Conservation (phyloP, 257 asterid genomes). For the Capsicum chinense region DNA sequence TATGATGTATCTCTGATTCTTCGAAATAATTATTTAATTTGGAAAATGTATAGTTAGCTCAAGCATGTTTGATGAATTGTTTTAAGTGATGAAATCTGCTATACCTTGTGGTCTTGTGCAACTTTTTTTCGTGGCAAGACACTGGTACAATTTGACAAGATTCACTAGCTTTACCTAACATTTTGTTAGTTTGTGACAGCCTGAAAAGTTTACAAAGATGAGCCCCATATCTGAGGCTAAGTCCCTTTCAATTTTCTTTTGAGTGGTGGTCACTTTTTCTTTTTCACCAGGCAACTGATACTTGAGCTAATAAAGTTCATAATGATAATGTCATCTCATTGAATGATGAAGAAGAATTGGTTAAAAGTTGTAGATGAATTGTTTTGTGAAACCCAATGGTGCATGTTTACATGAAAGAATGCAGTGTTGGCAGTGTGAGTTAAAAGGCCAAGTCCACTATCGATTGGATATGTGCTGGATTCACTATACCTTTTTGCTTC, state of each 20-base stretch:
- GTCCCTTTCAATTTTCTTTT: not conserved
- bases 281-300: slow-evolving; percentile 6
- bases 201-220: slow-evolving; percentile 14
- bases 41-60: slow-evolving; percentile 15
- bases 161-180: slow-evolving; percentile 1
- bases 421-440: slow-evolving; percentile 25
- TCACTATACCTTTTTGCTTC: no score
- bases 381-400: not conserved
- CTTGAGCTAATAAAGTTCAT: slow-evolving; percentile 14
- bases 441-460: not conserved
- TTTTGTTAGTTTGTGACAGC: not conserved
- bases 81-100: slow-evolving; percentile 12
- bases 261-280: not conserved
- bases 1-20: not conserved
- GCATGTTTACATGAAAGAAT: slow-evolving; percentile 6
- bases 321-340: not conserved
- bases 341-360: not conserved
- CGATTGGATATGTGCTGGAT: not conserved
- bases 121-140: not conserved
- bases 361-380: not conserved
- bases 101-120: not conserved
- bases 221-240: slow-evolving; percentile 19
- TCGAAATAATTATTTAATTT: slow-evolving; percentile 2
- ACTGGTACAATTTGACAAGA: slow-evolving; percentile 11
- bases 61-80: not conserved